A percentile compares a stretch with the other conserved stretches of the same genome.
Evolutionary conservation across 768 basidiomycete genomes (phyloP).

Genomic region (Suillus weaverae): DNA sequence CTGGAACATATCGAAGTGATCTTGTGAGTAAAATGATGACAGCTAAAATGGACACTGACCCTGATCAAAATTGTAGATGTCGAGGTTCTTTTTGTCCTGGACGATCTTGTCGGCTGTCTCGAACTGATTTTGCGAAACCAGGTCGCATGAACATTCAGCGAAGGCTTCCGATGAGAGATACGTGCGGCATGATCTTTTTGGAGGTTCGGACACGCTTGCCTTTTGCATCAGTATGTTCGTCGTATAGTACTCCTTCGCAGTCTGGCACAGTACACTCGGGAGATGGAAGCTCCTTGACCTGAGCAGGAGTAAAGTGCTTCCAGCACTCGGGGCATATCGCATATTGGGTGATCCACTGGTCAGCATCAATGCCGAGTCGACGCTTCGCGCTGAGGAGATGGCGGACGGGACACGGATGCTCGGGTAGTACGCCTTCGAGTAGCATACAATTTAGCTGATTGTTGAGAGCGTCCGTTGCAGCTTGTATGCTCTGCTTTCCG

Average conservation of each 20-base stretch:
- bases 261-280: background rate
- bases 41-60: background rate
- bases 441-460: background rate
- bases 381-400: background rate
- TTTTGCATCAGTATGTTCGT: background rate
- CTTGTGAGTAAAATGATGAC: background rate
- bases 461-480: conserved; percentile 7
- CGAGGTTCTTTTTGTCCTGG: background rate
- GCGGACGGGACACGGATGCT: background rate
- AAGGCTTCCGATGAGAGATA: background rate
- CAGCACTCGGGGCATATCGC: background rate
- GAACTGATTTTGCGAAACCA: background rate
- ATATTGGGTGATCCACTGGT: background rate
- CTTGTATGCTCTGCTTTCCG: conserved; percentile 11
- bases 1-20: background rate
- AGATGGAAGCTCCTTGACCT: background rate
- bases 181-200: background rate
- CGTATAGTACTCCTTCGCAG: background rate
- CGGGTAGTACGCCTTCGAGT: background rate
- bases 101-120: background rate
- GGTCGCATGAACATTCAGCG: background rate
- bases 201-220: background rate
- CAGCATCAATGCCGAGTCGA: background rate
- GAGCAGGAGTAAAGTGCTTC: background rate
- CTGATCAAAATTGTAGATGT: background rate